A percentile compares a stretch with the other conserved stretches of the same genome.
phyloP scores from a whole-genome alignment of 164 flowering plant species.

The Nymphaea colorata region DNA sequence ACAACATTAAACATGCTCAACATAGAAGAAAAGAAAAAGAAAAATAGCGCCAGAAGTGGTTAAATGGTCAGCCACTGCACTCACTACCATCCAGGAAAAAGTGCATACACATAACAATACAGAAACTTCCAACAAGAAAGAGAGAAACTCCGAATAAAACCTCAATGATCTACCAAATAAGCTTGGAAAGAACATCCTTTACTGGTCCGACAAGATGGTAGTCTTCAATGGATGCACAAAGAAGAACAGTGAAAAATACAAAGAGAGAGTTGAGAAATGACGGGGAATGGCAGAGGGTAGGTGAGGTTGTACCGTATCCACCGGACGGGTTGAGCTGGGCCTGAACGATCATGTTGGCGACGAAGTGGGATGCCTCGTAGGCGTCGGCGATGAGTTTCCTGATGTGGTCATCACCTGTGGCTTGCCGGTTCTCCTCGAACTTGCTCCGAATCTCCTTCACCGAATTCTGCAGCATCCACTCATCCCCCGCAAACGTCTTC shows the following conservation, averaged over 20 bases:
- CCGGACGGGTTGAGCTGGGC: conserved; percentile 63
- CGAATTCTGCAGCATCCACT: conserved; percentile 51
- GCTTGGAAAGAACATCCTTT: too few species aligned
- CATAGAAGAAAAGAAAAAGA: too few species aligned
- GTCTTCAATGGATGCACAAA: too few species aligned
- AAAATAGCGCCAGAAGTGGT: too few species aligned
- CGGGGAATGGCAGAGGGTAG: background rate
- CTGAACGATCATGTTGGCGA: conserved; percentile 82
- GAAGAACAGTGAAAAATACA: background rate
- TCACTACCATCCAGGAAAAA: too few species aligned
- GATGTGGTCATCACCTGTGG: conserved; percentile 46
- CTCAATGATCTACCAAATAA: too few species aligned
- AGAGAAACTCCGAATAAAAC: too few species aligned
- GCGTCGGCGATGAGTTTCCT: conserved; percentile 59
- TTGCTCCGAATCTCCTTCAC: conserved; percentile 52
- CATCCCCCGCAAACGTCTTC: conserved; percentile 70
- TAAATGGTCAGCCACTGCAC: too few species aligned
- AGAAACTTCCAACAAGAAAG: too few species aligned
- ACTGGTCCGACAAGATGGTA: too few species aligned
- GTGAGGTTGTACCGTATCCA: conserved; percentile 68
- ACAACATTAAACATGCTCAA: too few species aligned
- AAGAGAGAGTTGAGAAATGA: background rate
- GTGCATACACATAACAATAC: too few species aligned
- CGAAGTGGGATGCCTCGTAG: conserved; percentile 62
- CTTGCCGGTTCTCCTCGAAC: conserved; percentile 70